These are phyloP conservation scores for Lachancea cidri DNA, from an alignment of 805 yeast genomes.

Conservation along the genomic window DNA sequence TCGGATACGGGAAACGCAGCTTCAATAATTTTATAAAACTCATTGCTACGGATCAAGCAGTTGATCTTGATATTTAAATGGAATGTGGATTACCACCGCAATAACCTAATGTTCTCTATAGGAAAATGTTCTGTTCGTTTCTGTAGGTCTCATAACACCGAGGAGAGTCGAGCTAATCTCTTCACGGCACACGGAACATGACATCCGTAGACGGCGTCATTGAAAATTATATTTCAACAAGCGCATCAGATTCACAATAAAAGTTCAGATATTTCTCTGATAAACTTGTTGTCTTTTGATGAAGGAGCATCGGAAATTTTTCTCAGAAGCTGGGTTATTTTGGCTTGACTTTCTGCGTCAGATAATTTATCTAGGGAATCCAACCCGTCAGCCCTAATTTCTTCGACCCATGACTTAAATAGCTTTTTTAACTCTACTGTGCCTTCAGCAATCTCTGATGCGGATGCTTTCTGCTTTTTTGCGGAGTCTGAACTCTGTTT, in stretches of 20 bases:
- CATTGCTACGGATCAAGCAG: no score
- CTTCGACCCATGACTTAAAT: conserved; percentile 49
- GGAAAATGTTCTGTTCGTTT: no score
- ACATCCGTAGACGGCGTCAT: no score
- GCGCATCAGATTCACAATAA: conserved; percentile 6
- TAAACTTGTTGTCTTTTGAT: conserved; percentile 6
- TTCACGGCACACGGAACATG: no score
- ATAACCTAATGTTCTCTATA: no score
- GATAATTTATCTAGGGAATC: conserved; percentile 23
- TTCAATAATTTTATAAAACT: no score
- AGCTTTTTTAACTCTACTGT: conserved; percentile 43
- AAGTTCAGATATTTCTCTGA: conserved; percentile 5
- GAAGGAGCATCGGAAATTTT: conserved; percentile 3
- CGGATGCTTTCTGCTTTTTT: conserved; percentile 47
- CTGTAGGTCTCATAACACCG: no score
- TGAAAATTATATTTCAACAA: no score
- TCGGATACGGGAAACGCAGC: no score
- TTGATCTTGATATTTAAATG: no score
- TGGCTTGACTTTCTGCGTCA: conserved; percentile 32
- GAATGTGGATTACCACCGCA: no score
- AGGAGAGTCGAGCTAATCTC: no score
- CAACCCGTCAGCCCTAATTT: conserved; percentile 33
- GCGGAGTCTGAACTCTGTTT: conserved; percentile 38
- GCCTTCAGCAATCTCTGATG: conserved; percentile 47
- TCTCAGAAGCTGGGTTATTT: conserved; percentile 20